phyloP scores from a whole-genome alignment of 2,329 filamentous ascomycete species.

The Fusarium secorum region DNA sequence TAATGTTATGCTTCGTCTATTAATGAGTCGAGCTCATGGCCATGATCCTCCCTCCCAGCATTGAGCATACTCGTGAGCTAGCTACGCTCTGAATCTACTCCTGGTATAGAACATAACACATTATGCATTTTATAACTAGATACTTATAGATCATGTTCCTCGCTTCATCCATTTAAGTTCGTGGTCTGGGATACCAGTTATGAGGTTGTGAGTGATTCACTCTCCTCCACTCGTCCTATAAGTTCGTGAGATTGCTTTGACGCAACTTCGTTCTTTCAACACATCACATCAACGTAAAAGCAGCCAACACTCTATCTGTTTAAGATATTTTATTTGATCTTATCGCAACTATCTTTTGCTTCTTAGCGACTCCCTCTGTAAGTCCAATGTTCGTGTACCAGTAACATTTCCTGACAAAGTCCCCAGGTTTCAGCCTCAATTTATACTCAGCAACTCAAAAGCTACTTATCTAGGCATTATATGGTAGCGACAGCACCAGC shows the following conservation, averaged over 20 bases:
- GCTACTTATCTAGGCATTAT: accelerated
- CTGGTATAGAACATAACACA: no score
- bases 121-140: accelerated
- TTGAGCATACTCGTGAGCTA: background rate
- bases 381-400: accelerated
- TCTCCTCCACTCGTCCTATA: background rate
- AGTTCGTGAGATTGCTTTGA: background rate
- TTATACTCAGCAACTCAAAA: accelerated
- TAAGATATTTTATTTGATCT: background rate
- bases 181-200: background rate
- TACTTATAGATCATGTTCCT: background rate
- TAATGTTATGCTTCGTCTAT: accelerated
- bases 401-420: no score
- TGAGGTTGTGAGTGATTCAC: background rate
- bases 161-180: background rate
- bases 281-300: accelerated
- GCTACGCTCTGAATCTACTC: background rate
- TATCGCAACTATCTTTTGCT: background rate
- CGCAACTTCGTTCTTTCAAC: background rate
- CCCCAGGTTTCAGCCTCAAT: accelerated
- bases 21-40: background rate
- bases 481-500: accelerated
- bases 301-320: background rate
- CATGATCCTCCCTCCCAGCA: accelerated
- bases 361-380: background rate